These are phyloP conservation scores for Prunus yedoensis DNA, from an alignment of 331 rosid species.

Conservation along the genomic window DNA sequence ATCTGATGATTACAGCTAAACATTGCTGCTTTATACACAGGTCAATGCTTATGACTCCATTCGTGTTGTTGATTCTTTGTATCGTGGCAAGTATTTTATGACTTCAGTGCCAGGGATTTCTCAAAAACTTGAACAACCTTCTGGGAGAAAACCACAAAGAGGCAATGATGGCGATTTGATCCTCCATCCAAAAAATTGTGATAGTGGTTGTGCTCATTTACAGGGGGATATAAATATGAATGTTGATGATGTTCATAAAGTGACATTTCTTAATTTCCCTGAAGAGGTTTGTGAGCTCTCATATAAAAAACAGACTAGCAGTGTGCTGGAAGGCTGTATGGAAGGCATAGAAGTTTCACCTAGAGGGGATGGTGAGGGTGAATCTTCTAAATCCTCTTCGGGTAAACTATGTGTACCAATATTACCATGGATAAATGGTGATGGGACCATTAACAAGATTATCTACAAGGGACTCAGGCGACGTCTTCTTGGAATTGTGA, in stretches of 20 bases:
- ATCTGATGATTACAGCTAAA: not conserved
- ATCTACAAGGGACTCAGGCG: constrained; percentile 78
- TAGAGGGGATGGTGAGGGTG: constrained; percentile 34
- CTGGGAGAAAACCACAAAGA: constrained; percentile 36
- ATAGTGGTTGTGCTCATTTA: constrained; percentile 25
- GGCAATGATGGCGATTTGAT: constrained; percentile 25
- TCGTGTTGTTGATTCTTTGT: constrained; percentile 68
- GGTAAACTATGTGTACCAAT: constrained; percentile 63
- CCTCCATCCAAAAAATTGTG: constrained; percentile 24
- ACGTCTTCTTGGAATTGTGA: constrained; percentile 81
- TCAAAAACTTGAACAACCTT: constrained; percentile 42
- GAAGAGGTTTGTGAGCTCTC: constrained; percentile 33
- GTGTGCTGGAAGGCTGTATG: constrained; percentile 31
- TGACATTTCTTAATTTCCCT: constrained; percentile 81
- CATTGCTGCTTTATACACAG: constrained; percentile 33
- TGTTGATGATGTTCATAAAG: constrained; percentile 58
- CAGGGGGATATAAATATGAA: constrained; percentile 29
- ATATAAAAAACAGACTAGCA: constrained; percentile 38
- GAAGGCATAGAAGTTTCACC: constrained; percentile 36
- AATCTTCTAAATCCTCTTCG: constrained; percentile 31
- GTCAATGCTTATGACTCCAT: constrained; percentile 82
- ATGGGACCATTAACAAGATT: constrained; percentile 69
- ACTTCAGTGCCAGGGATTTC: constrained; percentile 39
- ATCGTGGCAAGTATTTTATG: constrained; percentile 76
- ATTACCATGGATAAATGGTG: constrained; percentile 97